Percentiles rank a stretch among this genome's conserved stretches.
These are phyloP conservation scores for Colletotrichum sp. DNA, from an alignment of 2,329 filamentous ascomycete genomes.

Conservation along the genomic window DNA sequence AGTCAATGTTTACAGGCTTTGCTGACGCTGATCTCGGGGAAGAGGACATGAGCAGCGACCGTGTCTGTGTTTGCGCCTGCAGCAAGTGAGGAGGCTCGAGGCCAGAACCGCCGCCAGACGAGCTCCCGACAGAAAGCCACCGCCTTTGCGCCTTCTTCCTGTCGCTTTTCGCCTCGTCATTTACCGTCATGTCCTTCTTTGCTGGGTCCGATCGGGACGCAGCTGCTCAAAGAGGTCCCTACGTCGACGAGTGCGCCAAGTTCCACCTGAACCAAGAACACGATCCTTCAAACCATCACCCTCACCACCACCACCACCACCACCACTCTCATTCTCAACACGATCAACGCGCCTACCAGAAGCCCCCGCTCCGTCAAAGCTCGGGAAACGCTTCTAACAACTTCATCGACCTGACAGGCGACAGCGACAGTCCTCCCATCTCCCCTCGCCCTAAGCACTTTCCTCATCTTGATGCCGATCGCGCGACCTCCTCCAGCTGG, in stretches of 20 bases:
- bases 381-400: background rate
- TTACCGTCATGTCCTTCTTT: conserved; percentile 11
- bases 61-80: conserved; percentile 19
- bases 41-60: conserved; percentile 20
- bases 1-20: conserved; percentile 18
- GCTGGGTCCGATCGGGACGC: conserved; percentile 14
- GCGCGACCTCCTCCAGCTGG: background rate
- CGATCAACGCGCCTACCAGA: background rate
- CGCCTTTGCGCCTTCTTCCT: background rate
- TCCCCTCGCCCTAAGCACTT: background rate
- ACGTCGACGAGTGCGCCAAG: background rate
- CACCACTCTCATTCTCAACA: background rate
- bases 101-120: background rate
- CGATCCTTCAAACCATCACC: background rate
- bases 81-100: conserved; percentile 18
- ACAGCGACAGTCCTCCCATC: conserved; percentile 1
- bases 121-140: background rate
- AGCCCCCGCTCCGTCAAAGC: background rate
- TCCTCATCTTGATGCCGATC: background rate
- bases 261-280: background rate
- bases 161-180: background rate
- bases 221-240: conserved; percentile 7
- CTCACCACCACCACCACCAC: background rate
- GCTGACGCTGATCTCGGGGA: conserved; percentile 13
- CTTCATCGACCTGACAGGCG: conserved; percentile 7